phyloP scores from a whole-genome alignment of 495 filamentous ascomycete genomes.

The Annulohypoxylon stygium region DNA sequence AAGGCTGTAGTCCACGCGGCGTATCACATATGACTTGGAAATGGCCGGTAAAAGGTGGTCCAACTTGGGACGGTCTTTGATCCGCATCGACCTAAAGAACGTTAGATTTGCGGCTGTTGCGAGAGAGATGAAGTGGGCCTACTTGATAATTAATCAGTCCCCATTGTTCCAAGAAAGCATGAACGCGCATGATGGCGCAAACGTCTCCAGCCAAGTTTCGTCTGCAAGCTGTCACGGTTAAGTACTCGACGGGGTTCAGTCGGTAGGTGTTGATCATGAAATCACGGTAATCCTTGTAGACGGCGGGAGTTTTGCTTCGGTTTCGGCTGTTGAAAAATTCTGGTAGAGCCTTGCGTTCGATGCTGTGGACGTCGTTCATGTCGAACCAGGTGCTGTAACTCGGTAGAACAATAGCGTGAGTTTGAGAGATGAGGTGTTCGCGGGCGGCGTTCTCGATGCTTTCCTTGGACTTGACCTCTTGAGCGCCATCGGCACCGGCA shows the following conservation, averaged over 20 bases:
- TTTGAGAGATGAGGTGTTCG: conserved; percentile 90
- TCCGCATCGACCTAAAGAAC: conserved; percentile 87
- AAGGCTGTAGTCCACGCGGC: conserved; percentile 91
- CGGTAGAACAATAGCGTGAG: conserved; percentile 92
- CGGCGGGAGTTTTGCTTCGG: conserved; percentile 95
- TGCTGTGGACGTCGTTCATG: conserved; percentile 88
- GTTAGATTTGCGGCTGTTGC: conserved; percentile 45
- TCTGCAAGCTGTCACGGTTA: conserved; percentile 97
- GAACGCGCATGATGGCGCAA: conserved; percentile 98
- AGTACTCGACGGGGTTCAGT: conserved; percentile 92
- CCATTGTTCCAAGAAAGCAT: conserved; percentile 99
- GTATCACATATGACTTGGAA: conserved; percentile 96
- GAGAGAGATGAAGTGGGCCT: conserved; percentile 17
- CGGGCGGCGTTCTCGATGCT: conserved; percentile 86
- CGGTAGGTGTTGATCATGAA: conserved; percentile 99
- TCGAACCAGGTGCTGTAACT: conserved; percentile 99
- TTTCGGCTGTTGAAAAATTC: conserved; percentile 99
- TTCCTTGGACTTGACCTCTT: conserved; percentile 75
- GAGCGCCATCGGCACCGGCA: conserved; percentile 54
- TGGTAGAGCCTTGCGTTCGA: conserved; percentile 91
- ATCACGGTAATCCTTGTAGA: conserved; percentile 98
- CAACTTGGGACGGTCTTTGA: conserved; percentile 92
- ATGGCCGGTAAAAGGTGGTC: conserved; percentile 96
- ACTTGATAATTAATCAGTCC: conserved; percentile 99
- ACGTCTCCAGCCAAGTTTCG: conserved; percentile 97